Conservation (phyloP, 129 eudicot species). For the Arctium minus region DNA sequence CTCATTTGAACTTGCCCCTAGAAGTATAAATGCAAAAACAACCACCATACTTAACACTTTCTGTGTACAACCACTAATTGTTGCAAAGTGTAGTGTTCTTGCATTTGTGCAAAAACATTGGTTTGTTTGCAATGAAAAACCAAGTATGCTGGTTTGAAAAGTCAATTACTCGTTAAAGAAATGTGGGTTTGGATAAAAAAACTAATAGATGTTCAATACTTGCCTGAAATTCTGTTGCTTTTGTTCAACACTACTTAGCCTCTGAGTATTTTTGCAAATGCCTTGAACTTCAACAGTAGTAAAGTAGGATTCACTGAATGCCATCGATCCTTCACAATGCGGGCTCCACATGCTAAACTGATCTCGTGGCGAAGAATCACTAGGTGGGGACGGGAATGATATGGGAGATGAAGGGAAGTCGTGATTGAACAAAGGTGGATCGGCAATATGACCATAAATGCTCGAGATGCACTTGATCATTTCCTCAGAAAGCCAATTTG, state of each 20-base stretch:
- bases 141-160: neutral
- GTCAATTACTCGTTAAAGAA: constrained; percentile 1
- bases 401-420: constrained; percentile 49
- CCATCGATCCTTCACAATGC: constrained; percentile 35
- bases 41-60: neutral
- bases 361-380: constrained; percentile 42
- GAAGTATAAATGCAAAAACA: neutral
- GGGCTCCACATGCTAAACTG: constrained; percentile 49
- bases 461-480: constrained; percentile 71
- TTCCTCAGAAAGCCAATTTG: constrained; percentile 80
- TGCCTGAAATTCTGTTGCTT: constrained; percentile 64
- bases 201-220: neutral
- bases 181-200: neutral
- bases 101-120: neutral
- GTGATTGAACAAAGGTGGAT: constrained; percentile 51
- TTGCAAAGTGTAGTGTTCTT: neutral
- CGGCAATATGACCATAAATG: constrained; percentile 65
- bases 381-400: constrained; percentile 52
- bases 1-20: no score
- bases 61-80: neutral
- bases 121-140: neutral
- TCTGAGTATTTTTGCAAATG: constrained; percentile 41
- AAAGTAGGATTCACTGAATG: constrained; percentile 44
- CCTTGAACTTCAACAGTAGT: constrained; percentile 52
- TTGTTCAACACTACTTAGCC: constrained; percentile 46